These are phyloP conservation scores for Fagus sylvatica DNA, from an alignment of 306 rosid species.

Conservation along the genomic window DNA sequence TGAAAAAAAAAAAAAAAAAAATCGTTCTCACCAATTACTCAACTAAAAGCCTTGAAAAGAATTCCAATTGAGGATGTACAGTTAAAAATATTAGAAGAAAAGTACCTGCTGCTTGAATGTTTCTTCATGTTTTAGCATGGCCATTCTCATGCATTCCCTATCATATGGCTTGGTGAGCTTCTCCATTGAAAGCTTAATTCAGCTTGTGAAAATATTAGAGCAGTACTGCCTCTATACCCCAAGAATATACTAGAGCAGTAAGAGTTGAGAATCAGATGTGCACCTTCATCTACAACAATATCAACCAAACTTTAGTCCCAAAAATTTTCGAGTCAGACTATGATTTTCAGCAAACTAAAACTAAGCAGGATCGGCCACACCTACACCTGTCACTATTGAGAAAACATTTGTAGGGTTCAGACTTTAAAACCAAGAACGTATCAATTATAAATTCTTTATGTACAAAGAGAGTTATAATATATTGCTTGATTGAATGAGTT, in stretches of 20 bases:
- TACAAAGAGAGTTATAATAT: slow-evolving; percentile 16
- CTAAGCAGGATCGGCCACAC: slow-evolving; percentile 12
- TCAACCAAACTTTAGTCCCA: not conserved
- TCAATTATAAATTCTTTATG: slow-evolving; percentile 25
- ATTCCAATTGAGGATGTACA: slow-evolving; percentile 2
- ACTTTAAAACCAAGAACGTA: slow-evolving; percentile 15
- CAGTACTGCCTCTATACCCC: slow-evolving; percentile 3
- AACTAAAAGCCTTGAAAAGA: not conserved
- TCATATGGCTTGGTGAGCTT: slow-evolving; percentile 58
- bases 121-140: slow-evolving; percentile 78
- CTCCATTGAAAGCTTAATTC: slow-evolving; percentile 56
- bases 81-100: slow-evolving; percentile 2
- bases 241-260: not conserved
- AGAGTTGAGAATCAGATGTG: not conserved
- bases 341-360: not conserved
- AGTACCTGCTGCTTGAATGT: slow-evolving; percentile 81
- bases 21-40: not conserved
- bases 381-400: slow-evolving; percentile 36
- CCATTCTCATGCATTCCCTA: slow-evolving; percentile 72
- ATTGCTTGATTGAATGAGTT: slow-evolving; percentile 29
- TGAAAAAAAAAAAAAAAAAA: too few species aligned
- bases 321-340: slow-evolving; percentile 19
- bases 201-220: slow-evolving; percentile 5
- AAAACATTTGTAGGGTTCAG: slow-evolving; percentile 9
- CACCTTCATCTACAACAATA: too few species aligned